phyloP scores from a whole-genome alignment of 73 alveolate genomes.

The Effrenium voratum region DNA sequence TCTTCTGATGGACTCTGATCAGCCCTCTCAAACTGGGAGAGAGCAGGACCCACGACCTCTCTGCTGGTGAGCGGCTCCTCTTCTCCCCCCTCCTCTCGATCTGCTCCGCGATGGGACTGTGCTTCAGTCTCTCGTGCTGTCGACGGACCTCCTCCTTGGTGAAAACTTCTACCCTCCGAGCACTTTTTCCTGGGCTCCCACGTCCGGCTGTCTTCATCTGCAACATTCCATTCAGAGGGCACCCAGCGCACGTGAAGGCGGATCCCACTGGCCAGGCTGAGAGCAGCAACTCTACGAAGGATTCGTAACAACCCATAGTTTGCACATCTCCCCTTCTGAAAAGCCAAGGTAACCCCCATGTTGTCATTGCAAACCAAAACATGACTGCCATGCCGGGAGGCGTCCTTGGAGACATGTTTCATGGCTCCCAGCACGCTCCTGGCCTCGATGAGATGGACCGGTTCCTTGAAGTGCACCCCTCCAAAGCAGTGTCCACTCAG shows the following conservation, averaged over 20 bases:
- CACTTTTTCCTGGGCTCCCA: not conserved
- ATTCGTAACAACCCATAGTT: not conserved
- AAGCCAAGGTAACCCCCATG: not conserved
- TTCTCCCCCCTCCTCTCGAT: not conserved
- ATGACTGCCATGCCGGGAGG: not conserved
- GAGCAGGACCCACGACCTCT: not conserved
- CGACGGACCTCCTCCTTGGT: not conserved
- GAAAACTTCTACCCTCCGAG: not conserved
- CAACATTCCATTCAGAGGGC: conserved; percentile 18
- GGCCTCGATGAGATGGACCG: not conserved
- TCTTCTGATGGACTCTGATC: not conserved
- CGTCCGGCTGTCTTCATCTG: not conserved
- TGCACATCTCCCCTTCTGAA: not conserved
- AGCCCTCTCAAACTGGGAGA: not conserved
- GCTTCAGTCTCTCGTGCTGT: not conserved
- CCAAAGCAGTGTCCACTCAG: not conserved
- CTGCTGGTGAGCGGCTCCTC: not conserved
- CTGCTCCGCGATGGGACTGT: not conserved
- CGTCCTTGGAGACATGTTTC: not conserved
- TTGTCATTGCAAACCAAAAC: not conserved
- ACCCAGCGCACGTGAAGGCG: not conserved
- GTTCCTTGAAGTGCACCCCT: not conserved
- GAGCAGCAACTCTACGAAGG: not conserved
- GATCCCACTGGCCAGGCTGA: not conserved
- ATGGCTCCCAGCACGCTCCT: not conserved